phyloP scores from a whole-genome alignment of 176 grass and related monocot genomes.

The Tillandsia fasciculata region DNA sequence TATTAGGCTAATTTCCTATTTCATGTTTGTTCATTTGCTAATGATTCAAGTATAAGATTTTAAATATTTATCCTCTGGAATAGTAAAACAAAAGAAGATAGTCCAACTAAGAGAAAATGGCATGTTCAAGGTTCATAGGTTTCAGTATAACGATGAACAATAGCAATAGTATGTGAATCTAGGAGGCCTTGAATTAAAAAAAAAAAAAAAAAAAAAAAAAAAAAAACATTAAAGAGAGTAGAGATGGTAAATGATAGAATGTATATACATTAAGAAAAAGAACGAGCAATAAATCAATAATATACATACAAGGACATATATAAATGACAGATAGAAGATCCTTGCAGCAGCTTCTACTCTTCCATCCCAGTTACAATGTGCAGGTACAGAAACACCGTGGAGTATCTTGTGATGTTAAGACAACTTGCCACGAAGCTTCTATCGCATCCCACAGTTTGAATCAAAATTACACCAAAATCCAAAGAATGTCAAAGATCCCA shows the following conservation, averaged over 20 bases:
- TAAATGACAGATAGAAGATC: not conserved
- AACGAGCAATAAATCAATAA: not conserved
- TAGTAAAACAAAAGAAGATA: too few relatives aligned
- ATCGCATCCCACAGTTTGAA: not conserved
- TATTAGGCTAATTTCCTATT: too few relatives aligned
- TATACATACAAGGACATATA: conserved; percentile 15
- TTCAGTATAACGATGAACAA: too few relatives aligned
- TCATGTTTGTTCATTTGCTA: too few relatives aligned
- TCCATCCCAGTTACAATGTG: not conserved
- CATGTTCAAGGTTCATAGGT: too few relatives aligned
- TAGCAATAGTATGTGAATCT: too few relatives aligned
- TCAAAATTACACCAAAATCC: too few relatives aligned
- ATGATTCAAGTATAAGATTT: too few relatives aligned
- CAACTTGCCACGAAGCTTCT: not conserved
- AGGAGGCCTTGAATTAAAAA: not conserved
- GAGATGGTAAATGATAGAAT: too few relatives aligned
- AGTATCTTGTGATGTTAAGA: not conserved
- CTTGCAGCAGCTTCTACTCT: conserved; percentile 2
- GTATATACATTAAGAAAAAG: not conserved
- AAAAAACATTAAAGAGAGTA: not conserved
- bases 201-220: not conserved
- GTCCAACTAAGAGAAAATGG: too few relatives aligned
- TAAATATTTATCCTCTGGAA: too few relatives aligned
- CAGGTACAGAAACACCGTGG: not conserved
- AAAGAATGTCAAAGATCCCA: too few relatives aligned